Percentiles rank a stretch among this genome's conserved stretches.
phyloP scores from a whole-genome alignment of 352 stramenopile genomes.

The Phytophthora multivora region DNA sequence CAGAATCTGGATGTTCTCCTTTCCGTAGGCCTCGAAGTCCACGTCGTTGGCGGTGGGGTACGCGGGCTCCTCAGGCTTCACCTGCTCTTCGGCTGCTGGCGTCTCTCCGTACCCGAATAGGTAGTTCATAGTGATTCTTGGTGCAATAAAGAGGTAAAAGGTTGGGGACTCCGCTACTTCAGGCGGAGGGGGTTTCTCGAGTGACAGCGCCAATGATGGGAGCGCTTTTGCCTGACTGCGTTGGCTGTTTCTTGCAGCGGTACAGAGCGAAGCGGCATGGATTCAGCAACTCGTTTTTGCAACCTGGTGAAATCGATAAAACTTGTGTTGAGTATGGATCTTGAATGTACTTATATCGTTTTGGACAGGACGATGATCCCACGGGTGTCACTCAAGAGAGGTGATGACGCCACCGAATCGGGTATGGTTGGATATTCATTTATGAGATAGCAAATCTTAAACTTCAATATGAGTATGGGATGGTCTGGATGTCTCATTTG shows the following conservation, averaged over 20 bases:
- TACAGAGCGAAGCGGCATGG: constrained; percentile 25
- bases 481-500: neutral
- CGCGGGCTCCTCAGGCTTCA: constrained; percentile 28
- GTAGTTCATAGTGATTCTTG: constrained; percentile 37
- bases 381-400: constrained; percentile 6
- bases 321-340: neutral
- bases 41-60: constrained; percentile 62
- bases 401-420: constrained; percentile 23
- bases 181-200: constrained; percentile 27
- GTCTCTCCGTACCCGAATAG: constrained; percentile 38
- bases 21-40: constrained; percentile 64
- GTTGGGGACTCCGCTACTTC: constrained; percentile 3
- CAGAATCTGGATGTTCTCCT: constrained; percentile 73
- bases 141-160: neutral
- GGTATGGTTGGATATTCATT: constrained; percentile 1
- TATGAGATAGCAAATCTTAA: neutral
- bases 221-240: constrained; percentile 1
- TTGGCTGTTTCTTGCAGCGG: constrained; percentile 20
- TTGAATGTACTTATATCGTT: neutral
- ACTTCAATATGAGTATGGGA: neutral
- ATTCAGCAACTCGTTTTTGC: constrained; percentile 19
- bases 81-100: constrained; percentile 32
- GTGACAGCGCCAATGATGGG: constrained; percentile 5
- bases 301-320: neutral
- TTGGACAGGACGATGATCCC: neutral